Percentiles rank a stretch among this genome's conserved stretches.
Conservation (phyloP, 1,284 basidiomycete species). For the Lentinus polychrous region DNA sequence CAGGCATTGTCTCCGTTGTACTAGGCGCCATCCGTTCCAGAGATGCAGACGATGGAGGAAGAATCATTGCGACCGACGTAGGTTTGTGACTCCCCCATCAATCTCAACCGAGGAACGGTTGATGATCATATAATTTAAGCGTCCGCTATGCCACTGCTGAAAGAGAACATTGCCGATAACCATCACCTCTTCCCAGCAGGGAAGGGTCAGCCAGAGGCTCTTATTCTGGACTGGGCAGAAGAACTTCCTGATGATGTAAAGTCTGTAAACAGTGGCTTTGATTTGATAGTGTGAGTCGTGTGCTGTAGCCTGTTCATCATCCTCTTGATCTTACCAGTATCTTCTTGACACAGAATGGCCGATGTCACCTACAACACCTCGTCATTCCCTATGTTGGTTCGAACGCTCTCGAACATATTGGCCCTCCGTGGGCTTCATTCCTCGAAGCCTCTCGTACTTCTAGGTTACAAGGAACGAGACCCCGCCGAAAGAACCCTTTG, state of each 20-base stretch:
- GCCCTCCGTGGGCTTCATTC: conserved; percentile 15
- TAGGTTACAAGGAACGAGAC: conserved; percentile 84
- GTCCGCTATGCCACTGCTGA: conserved; percentile 73
- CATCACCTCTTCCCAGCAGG: conserved; percentile 22
- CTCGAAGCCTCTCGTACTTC: conserved; percentile 42
- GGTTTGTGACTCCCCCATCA: conserved; percentile 30
- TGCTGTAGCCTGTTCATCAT: not conserved
- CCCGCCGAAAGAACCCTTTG: conserved; percentile 66
- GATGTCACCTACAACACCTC: conserved; percentile 87
- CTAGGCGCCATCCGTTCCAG: conserved; percentile 45
- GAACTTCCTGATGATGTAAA: conserved; percentile 41
- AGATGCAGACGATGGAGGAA: conserved; percentile 24
- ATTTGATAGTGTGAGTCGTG: conserved; percentile 50
- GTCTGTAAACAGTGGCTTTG: conserved; percentile 32
- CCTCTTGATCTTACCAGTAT: conserved; percentile 4
- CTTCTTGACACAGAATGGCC: conserved; percentile 59
- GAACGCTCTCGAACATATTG: conserved; percentile 45
- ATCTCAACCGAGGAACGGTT: conserved; percentile 6
- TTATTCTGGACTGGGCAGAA: conserved; percentile 73
- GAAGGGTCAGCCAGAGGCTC: conserved; percentile 29
- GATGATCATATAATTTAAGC: conserved; percentile 32
- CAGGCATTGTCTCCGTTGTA: conserved; percentile 72
- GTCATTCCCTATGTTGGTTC: conserved; percentile 66
- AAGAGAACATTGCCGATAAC: conserved; percentile 62
- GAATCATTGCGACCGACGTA: conserved; percentile 67